Percentiles rank a stretch among this genome's conserved stretches.
Evolutionary conservation across 2,329 filamentous ascomycete species (phyloP).

Genomic region (Trematosphaeria pertusa): DNA sequence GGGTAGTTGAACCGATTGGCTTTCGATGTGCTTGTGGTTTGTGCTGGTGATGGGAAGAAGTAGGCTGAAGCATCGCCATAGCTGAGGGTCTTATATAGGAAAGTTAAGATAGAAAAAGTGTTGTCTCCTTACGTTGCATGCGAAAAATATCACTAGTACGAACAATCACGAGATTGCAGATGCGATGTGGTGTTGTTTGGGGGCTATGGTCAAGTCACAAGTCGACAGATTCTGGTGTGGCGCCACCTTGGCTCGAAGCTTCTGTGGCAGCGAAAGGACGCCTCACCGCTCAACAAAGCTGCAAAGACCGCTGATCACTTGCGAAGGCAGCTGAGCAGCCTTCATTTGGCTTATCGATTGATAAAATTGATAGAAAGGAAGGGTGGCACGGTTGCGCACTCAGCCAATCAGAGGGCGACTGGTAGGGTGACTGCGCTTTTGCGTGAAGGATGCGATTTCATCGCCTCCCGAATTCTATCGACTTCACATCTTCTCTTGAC

Average conservation of each 20-base stretch:
- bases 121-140: too few relatives aligned
- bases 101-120: background rate
- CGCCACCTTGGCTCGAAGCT: background rate
- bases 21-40: background rate
- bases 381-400: too few relatives aligned
- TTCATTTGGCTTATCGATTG: too few relatives aligned
- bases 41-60: background rate
- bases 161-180: background rate
- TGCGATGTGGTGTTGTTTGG: background rate
- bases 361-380: too few relatives aligned
- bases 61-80: background rate
- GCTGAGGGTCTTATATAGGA: background rate
- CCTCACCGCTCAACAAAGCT: background rate
- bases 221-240: background rate
- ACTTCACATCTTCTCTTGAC: too few relatives aligned
- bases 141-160: too few relatives aligned
- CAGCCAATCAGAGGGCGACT: background rate
- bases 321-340: too few relatives aligned
- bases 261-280: background rate
- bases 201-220: background rate
- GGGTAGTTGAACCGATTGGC: background rate
- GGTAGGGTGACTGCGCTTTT: too few relatives aligned
- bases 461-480: too few relatives aligned
- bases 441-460: too few relatives aligned
- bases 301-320: too few relatives aligned